A percentile compares a stretch with the other conserved stretches of the same genome.
Evolutionary conservation across 345 rosid genomes (phyloP).

Genomic region (Eucalyptus globulus): DNA sequence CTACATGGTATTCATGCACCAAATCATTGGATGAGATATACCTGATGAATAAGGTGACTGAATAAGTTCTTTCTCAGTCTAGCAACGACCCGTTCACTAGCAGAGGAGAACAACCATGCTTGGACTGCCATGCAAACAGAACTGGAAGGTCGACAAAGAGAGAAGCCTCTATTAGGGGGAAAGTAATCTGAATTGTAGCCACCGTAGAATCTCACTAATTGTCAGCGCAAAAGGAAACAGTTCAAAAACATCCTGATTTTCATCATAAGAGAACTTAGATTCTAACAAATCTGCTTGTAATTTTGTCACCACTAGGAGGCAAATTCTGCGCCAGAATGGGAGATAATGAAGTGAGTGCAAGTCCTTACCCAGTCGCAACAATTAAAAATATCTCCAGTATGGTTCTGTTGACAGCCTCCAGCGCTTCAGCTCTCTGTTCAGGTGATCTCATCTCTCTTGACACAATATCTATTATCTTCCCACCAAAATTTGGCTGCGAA

Average conservation of each 20-base stretch:
- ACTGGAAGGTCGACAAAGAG: not conserved
- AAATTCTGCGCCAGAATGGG: not conserved
- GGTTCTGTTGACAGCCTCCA: slow-evolving; percentile 21
- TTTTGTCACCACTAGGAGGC: not conserved
- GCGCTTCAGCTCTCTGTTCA: slow-evolving; percentile 18
- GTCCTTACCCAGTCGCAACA: slow-evolving; percentile 18
- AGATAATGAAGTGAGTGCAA: not conserved
- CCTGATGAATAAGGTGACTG: slow-evolving; percentile 32
- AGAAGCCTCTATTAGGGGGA: not conserved
- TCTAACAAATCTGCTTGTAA: no score
- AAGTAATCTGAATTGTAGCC: not conserved
- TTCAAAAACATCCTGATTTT: not conserved
- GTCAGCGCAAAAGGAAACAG: not conserved
- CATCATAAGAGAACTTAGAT: no score
- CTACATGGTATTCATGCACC: not conserved
- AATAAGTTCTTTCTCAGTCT: slow-evolving; percentile 29
- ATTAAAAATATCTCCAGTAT: slow-evolving; percentile 15
- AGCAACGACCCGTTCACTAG: slow-evolving; percentile 40
- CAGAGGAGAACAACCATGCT: slow-evolving; percentile 29
- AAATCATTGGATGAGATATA: not conserved
- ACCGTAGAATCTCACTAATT: not conserved
- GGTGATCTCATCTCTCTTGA: slow-evolving; percentile 19
- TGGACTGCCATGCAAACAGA: slow-evolving; percentile 26
- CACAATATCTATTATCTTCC: slow-evolving; percentile 29
- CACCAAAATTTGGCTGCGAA: slow-evolving; percentile 29